Evolutionary conservation across 345 rosid genomes (phyloP).

Genomic region (Linum usitatissimum): DNA sequence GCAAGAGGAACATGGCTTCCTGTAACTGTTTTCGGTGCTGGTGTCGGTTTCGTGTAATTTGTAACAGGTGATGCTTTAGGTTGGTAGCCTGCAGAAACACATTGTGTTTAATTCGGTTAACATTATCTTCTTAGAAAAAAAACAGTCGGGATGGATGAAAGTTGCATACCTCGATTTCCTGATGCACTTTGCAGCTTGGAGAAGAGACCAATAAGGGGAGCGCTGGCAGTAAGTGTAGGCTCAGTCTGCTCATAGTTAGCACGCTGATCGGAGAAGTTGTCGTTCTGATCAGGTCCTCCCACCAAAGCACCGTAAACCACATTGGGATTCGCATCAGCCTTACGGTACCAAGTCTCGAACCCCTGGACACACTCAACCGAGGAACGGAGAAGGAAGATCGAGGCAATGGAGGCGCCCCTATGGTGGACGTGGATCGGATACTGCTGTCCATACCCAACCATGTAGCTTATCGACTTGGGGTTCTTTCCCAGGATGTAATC

Average conservation of each 20-base stretch:
- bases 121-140: neutral
- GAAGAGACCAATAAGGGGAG: slow-evolving; percentile 21
- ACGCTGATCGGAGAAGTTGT: slow-evolving; percentile 20
- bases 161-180: slow-evolving; percentile 7
- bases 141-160: neutral
- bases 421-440: slow-evolving; percentile 22
- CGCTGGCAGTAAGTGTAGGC: slow-evolving; percentile 16
- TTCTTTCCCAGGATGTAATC: slow-evolving; percentile 21
- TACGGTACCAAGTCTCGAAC: slow-evolving; percentile 22
- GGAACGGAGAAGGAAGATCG: slow-evolving; percentile 9
- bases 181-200: slow-evolving; percentile 17
- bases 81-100: slow-evolving; percentile 23
- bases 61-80: slow-evolving; percentile 20
- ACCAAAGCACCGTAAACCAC: slow-evolving; percentile 18
- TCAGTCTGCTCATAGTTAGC: slow-evolving; percentile 21
- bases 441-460: slow-evolving; percentile 18
- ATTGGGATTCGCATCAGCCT: slow-evolving; percentile 9
- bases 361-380: slow-evolving; percentile 20
- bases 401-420: slow-evolving; percentile 28
- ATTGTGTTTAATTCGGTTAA: neutral
- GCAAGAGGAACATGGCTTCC: slow-evolving; percentile 24
- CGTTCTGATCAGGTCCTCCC: slow-evolving; percentile 26
- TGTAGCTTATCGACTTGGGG: slow-evolving; percentile 22
- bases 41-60: slow-evolving; percentile 16
- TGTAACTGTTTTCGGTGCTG: slow-evolving; percentile 20